phyloP scores from a whole-genome alignment of 495 filamentous ascomycete genomes.

The Penicillium soppii region DNA sequence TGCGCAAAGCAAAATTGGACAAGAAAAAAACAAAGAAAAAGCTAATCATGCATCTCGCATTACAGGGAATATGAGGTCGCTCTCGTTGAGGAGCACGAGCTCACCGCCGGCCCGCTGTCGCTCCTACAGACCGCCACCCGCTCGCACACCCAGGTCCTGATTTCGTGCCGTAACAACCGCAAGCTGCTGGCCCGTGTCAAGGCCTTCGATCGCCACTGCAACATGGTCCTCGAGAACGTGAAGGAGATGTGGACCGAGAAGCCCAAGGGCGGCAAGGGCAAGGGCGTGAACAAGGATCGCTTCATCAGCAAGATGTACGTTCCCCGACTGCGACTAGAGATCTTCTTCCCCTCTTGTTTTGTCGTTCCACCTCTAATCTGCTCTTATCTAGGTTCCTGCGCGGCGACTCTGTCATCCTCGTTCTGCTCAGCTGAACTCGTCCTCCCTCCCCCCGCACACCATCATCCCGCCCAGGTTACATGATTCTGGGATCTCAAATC shows the following conservation, averaged over 20 bases:
- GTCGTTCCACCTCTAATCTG: slow-evolving; percentile 9
- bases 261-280: slow-evolving; percentile 83
- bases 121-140: slow-evolving; percentile 91
- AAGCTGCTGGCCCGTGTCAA: slow-evolving; percentile 80
- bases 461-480: slow-evolving; percentile 18
- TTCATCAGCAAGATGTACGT: slow-evolving; percentile 98
- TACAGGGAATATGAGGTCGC: slow-evolving; percentile 84
- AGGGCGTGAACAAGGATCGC: slow-evolving; percentile 93
- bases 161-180: slow-evolving; percentile 86
- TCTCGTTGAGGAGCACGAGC: slow-evolving; percentile 86
- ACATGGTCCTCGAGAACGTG: slow-evolving; percentile 96
- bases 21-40: slow-evolving; percentile 5
- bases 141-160: slow-evolving; percentile 83
- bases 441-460: slow-evolving; percentile 9
- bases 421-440: slow-evolving; percentile 71
- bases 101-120: slow-evolving; percentile 81
- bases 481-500: slow-evolving; percentile 11
- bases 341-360: background rate
- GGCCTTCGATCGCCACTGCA: slow-evolving; percentile 92
- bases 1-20: slow-evolving; percentile 17
- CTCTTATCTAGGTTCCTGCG: slow-evolving; percentile 71
- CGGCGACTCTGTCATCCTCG: slow-evolving; percentile 91
- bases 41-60: slow-evolving; percentile 21
- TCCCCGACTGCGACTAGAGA: background rate
- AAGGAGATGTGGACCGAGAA: slow-evolving; percentile 99